These are phyloP conservation scores for Penicillium mononematosum DNA, from an alignment of 495 filamentous ascomycete species.

Conservation along the genomic window DNA sequence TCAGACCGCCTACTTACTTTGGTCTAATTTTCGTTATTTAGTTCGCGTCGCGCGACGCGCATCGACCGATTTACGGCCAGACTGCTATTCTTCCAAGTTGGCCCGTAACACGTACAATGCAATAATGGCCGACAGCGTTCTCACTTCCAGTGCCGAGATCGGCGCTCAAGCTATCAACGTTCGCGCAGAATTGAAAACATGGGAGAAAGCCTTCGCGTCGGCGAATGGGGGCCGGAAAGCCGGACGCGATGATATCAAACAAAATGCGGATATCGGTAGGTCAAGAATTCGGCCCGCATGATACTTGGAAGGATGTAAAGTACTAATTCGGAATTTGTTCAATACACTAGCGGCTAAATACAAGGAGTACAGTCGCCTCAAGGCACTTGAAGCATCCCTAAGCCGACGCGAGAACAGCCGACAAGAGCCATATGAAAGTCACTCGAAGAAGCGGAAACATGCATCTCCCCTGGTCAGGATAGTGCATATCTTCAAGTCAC, in stretches of 20 bases:
- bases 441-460: constrained; percentile 45
- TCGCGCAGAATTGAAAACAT: constrained; percentile 77
- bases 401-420: constrained; percentile 30
- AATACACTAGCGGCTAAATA: constrained; percentile 72
- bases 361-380: constrained; percentile 78
- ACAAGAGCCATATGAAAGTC: constrained; percentile 22
- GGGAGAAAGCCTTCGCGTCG: constrained; percentile 75
- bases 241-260: constrained; percentile 81
- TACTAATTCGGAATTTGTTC: background rate
- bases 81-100: background rate
- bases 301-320: background rate
- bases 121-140: constrained; percentile 34
- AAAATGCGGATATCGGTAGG: constrained; percentile 75
- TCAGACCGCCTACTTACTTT: background rate
- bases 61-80: background rate
- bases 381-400: constrained; percentile 51
- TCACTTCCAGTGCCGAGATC: constrained; percentile 27
- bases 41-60: constrained; percentile 29
- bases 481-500: constrained; percentile 19
- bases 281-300: background rate
- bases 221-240: constrained; percentile 74
- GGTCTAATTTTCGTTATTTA: background rate
- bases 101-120: constrained; percentile 17
- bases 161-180: constrained; percentile 40
- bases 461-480: constrained; percentile 33